Percentiles rank a stretch among this genome's conserved stretches.
Conservation (phyloP, 257 asterid genomes). For the Primulina eburnea region DNA sequence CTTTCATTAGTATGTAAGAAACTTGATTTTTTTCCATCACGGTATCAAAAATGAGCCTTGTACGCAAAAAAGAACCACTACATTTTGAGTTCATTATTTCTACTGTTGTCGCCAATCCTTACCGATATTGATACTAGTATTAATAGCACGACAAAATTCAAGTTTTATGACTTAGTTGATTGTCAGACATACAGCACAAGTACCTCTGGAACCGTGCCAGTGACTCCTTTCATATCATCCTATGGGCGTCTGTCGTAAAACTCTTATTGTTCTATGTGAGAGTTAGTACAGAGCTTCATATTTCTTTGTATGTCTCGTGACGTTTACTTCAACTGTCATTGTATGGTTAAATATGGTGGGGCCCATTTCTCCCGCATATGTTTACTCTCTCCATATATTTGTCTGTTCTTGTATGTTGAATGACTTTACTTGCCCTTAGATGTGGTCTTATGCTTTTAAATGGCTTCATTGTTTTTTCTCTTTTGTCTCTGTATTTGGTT, state of each 20-base stretch:
- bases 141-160: no score
- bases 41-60: no score
- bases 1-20: background rate
- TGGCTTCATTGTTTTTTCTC: conserved; percentile 6
- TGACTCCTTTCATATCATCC: background rate
- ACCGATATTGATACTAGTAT: no score
- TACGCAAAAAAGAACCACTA: no score
- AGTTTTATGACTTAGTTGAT: no score
- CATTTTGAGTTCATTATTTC: no score
- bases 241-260: background rate
- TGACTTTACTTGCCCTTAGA: background rate
- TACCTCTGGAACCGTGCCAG: no score
- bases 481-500: background rate
- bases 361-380: background rate
- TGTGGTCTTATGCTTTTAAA: conserved; percentile 7
- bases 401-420: background rate
- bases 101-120: no score
- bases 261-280: background rate
- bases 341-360: no score
- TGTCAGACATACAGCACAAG: no score
- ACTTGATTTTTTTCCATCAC: background rate
- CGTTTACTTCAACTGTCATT: background rate
- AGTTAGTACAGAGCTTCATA: background rate
- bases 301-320: background rate
- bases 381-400: background rate